Conservation (phyloP, 768 basidiomycete species). For the Epithele typhae region DNA sequence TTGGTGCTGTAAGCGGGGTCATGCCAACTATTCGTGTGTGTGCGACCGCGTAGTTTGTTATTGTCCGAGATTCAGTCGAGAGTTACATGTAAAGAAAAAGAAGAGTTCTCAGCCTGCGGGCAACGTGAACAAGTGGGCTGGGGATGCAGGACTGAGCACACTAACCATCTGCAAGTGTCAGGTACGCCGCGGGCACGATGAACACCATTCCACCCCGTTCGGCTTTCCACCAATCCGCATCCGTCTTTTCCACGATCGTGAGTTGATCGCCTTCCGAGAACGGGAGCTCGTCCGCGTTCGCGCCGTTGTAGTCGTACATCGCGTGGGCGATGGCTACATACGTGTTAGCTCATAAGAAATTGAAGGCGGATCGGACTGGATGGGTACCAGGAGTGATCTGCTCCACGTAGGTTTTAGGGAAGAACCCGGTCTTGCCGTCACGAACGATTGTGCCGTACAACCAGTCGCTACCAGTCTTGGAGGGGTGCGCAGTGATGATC, state of each 20-base stretch:
- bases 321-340: conserved; percentile 71
- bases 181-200: conserved; percentile 88
- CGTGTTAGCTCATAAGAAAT: not conserved
- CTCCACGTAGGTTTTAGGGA: conserved; percentile 88
- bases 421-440: conserved; percentile 73
- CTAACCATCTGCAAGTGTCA: conserved; percentile 91
- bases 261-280: conserved; percentile 79
- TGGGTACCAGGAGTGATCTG: conserved; percentile 62
- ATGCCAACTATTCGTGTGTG: too few species aligned
- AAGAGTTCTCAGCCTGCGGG: conserved; percentile 78
- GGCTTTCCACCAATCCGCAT: conserved; percentile 95
- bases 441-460: conserved; percentile 78
- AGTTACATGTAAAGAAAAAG: conserved; percentile 39
- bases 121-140: conserved; percentile 57
- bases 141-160: conserved; percentile 47
- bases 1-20: conserved; percentile 4
- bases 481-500: conserved; percentile 76
- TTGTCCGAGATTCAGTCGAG: conserved; percentile 18
- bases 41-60: conserved; percentile 1
- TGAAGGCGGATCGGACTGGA: conserved; percentile 6
- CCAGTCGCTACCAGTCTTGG: conserved; percentile 86
- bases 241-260: conserved; percentile 75
- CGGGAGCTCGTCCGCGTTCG: conserved; percentile 76
- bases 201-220: conserved; percentile 83
- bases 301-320: conserved; percentile 70